Evolutionary conservation across 73 alveolate species (phyloP), one percentile per base, ranked within the genome.

Genomic region (Blepharisma japonicum): DNA sequence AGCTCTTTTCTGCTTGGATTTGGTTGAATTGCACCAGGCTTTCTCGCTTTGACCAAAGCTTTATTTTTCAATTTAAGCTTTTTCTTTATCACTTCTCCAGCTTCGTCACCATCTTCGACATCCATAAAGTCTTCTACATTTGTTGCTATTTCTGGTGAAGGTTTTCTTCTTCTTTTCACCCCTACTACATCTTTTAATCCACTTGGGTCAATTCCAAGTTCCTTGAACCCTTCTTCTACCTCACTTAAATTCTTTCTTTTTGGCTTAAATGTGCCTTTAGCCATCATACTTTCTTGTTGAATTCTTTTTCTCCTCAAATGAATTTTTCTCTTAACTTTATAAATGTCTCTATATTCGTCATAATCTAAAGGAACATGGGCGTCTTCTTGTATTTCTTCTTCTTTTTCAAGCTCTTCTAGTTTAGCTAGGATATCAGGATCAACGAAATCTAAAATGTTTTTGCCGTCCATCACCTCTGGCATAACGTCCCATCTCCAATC

Each of bases 381-480:
- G 38, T 85, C 71, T 68, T 81, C 89, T 25, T 91, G 86, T 87
- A 91, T 87, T 87, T 90, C 97, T 83, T 96, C 99, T 86, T 96
- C 99, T 80, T 90, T 90, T 89, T 96, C 99, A 9, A 96, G 89
- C 70, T 90, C 98, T 55, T 95, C 94, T n/a, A 96, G 93, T 82
- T 94, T 96, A 77, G 88, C 78, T 68, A 88, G 87, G 61, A 96
- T 94, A 67, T 96, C 99, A 32, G 98, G 96, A 83, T 98, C 99
- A 32, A 97, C 95, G 87, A 84, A 98, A 87, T 98, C 99, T 77
- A 88, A 90, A 51, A 98, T 97, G 86, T 98, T 98, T 80, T 97
- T 96, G 55, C 99, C 99, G 66, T 95, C 96, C 94, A 94, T 89
- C 85, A 98, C 88, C 88, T 95, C 99, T 14, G 99, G 99, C 93